Conservation (phyloP, 2,329 filamentous ascomycete genomes). For the Epichloe gansuensis region DNA sequence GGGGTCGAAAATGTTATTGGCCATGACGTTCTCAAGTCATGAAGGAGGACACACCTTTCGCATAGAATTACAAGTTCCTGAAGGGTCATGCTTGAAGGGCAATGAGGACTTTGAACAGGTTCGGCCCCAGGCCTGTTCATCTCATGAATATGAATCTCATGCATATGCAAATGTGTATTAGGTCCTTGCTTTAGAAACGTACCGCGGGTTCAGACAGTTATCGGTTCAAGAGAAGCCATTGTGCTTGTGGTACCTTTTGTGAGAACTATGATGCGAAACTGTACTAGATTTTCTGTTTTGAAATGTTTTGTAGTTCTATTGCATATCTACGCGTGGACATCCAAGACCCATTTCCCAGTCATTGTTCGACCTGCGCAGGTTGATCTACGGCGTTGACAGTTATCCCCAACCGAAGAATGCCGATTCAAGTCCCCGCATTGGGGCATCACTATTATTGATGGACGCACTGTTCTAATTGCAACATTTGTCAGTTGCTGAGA, state of each 20-base stretch:
- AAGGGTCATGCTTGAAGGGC: too few relatives aligned
- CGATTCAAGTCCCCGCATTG: not conserved
- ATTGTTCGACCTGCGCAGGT: not conserved
- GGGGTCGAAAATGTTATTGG: too few relatives aligned
- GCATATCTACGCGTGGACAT: too few relatives aligned
- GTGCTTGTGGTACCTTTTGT: not conserved
- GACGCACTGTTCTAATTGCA: not conserved
- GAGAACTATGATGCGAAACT: too few relatives aligned
- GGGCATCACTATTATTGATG: not conserved
- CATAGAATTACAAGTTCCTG: too few relatives aligned
- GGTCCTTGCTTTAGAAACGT: not conserved
- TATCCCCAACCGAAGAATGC: not conserved
- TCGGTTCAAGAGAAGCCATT: conserved; percentile 10
- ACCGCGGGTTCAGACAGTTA: conserved; percentile 10
- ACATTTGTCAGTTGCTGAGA: too few relatives aligned
- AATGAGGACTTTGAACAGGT: conserved; percentile 19
- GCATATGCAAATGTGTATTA: not conserved
- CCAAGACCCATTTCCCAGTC: not conserved
- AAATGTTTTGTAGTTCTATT: too few relatives aligned
- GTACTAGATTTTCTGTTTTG: too few relatives aligned
- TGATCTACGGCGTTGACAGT: too few relatives aligned
- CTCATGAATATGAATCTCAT: not conserved
- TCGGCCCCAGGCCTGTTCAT: conserved; percentile 15
- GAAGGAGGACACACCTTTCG: too few relatives aligned
- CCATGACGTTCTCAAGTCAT: too few relatives aligned